phyloP scores from a whole-genome alignment of 805 yeast genomes.

The Saturnispora galanensis region DNA sequence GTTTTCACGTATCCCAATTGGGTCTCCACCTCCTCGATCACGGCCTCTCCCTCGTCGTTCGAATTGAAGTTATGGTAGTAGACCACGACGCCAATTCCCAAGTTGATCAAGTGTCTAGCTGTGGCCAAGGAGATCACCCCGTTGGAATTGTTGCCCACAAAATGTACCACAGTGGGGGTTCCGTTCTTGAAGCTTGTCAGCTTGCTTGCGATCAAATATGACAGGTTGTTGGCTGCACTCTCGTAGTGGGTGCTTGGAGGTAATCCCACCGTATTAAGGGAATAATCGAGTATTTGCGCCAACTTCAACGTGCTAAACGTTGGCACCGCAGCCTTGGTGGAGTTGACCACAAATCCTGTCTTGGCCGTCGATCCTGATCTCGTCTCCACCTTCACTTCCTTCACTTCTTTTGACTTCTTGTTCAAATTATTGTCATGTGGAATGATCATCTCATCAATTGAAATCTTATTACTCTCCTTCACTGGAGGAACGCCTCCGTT shows the following conservation, averaged over 20 bases:
- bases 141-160: constrained; percentile 66
- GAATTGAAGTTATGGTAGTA: constrained; percentile 8
- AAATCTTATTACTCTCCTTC: constrained; percentile 54
- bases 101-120: constrained; percentile 69
- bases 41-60: constrained; percentile 25
- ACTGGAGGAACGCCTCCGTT: constrained; percentile 38
- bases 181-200: constrained; percentile 72
- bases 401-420: neutral
- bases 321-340: constrained; percentile 30
- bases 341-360: neutral
- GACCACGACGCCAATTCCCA: constrained; percentile 56
- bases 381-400: neutral
- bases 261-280: constrained; percentile 44
- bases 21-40: constrained; percentile 26
- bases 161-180: constrained; percentile 63
- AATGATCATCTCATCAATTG: constrained; percentile 60
- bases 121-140: constrained; percentile 71
- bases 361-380: neutral
- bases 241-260: constrained; percentile 42
- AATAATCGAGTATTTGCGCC: constrained; percentile 58
- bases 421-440: too few species aligned
- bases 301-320: constrained; percentile 71
- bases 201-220: constrained; percentile 46
- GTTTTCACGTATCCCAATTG: constrained; percentile 49
- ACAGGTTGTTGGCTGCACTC: constrained; percentile 58